A percentile compares a stretch with the other conserved stretches of the same genome.
phyloP scores from a whole-genome alignment of 2,329 filamentous ascomycete genomes.

The Rutstroemia sp. region DNA sequence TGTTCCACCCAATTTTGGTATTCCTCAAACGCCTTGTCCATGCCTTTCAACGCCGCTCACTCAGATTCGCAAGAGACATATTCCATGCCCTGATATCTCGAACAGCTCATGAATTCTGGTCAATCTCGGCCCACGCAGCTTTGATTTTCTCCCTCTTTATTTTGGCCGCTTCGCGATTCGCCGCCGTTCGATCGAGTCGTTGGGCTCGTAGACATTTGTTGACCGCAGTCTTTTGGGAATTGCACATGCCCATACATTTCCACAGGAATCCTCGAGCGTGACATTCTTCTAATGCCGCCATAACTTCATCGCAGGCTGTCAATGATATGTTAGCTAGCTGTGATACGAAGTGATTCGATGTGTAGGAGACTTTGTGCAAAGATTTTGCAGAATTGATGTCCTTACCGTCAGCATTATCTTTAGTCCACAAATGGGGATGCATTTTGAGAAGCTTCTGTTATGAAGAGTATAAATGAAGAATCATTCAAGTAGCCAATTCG shows the following conservation, averaged over 20 bases:
- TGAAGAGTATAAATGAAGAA: neutral
- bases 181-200: constrained; percentile 66
- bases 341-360: neutral
- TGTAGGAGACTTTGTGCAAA: neutral
- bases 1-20: neutral
- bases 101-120: constrained; percentile 53
- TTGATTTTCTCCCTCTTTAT: constrained; percentile 67
- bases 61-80: neutral
- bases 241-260: constrained; percentile 89
- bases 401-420: constrained; percentile 72
- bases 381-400: neutral
- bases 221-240: constrained; percentile 73
- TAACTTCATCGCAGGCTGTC: constrained; percentile 87
- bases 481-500: neutral
- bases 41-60: neutral
- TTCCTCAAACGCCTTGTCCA: neutral
- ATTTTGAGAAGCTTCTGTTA: constrained; percentile 44
- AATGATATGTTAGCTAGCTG: constrained; percentile 16
- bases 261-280: constrained; percentile 87
- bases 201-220: constrained; percentile 79
- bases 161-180: constrained; percentile 65
- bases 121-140: constrained; percentile 71
- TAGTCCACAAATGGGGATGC: constrained; percentile 96
- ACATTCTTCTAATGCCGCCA: constrained; percentile 90
- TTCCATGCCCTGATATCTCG: neutral